A percentile compares a stretch with the other conserved stretches of the same genome.
These are phyloP conservation scores for Nannochloropsis gaditana DNA, from an alignment of 108 stramenopile species.

Conservation along the genomic window DNA sequence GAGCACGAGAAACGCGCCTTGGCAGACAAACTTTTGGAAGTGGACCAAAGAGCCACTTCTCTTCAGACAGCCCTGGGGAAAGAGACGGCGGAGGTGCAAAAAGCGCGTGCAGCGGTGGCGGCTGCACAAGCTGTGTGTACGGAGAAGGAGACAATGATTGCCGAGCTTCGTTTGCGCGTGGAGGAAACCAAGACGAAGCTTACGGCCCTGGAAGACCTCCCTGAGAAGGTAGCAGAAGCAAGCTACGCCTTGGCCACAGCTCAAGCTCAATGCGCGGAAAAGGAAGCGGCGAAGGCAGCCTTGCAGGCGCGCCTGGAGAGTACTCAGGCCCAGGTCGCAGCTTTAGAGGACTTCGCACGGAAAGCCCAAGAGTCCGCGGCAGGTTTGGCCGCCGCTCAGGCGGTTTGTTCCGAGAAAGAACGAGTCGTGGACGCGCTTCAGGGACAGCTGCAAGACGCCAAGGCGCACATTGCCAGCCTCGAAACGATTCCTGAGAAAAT, in stretches of 20 bases:
- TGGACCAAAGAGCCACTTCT: not conserved
- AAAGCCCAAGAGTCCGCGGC: not conserved
- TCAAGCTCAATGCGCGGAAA: not conserved
- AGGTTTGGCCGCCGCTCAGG: not conserved
- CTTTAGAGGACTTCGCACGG: not conserved
- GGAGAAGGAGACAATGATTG: not conserved
- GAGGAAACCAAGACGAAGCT: slow-evolving; percentile 10
- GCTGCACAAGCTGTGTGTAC: not conserved
- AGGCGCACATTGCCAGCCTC: not conserved
- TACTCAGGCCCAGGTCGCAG: not conserved
- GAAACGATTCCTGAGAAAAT: not conserved
- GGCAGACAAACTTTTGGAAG: not conserved
- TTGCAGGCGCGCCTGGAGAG: not conserved
- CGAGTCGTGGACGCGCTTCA: not conserved
- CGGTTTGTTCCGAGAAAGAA: not conserved
- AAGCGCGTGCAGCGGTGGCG: not conserved
- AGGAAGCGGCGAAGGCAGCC: not conserved
- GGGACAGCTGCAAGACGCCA: not conserved
- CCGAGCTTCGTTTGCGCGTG: not conserved
- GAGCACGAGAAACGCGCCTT: not conserved
- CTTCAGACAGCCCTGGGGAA: not conserved
- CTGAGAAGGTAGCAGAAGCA: not conserved
- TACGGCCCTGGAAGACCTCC: not conserved
- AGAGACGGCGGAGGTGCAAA: not conserved
- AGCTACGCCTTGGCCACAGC: not conserved